Percentiles rank a stretch among this genome's conserved stretches.
phyloP scores from a whole-genome alignment of 148 eudicot species.

The Arbutus unedo region DNA sequence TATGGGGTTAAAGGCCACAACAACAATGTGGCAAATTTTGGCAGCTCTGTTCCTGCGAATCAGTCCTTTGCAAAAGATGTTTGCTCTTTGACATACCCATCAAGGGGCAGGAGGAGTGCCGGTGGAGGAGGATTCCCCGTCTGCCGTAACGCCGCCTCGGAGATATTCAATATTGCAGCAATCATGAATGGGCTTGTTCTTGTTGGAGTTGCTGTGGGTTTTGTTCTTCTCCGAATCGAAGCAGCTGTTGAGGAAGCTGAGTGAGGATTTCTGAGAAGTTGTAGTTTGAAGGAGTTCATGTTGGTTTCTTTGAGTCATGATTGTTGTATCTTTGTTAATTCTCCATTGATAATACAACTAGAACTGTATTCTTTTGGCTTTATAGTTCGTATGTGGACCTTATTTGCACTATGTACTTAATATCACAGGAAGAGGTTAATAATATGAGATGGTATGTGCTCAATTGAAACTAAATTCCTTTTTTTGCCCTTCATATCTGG shows the following conservation, averaged over 20 bases:
- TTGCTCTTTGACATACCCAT: slow-evolving; percentile 27
- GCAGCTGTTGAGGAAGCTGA: slow-evolving; percentile 42
- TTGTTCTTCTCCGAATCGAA: slow-evolving; percentile 47
- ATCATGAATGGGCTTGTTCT: slow-evolving; percentile 38
- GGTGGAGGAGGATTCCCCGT: slow-evolving; percentile 41
- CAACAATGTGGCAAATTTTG: slow-evolving; percentile 32
- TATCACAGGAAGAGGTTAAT: neutral
- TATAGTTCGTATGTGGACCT: neutral
- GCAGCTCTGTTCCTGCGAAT: slow-evolving; percentile 28
- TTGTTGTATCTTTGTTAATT: neutral
- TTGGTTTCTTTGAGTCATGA: neutral
- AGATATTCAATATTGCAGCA: slow-evolving; percentile 48
- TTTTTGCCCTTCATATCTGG: too few relatives aligned
- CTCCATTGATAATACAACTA: neutral
- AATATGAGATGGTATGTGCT: neutral
- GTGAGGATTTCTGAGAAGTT: neutral
- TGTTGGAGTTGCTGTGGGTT: slow-evolving; percentile 50
- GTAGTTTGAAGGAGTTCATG: neutral
- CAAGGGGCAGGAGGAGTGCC: slow-evolving; percentile 14
- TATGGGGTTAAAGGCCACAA: slow-evolving; percentile 42
- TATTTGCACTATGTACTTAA: neutral
- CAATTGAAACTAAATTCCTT: neutral
- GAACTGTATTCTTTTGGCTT: slow-evolving; percentile 6
- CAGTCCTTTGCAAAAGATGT: slow-evolving; percentile 32
- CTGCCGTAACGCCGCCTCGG: slow-evolving; percentile 30